Evolutionary conservation across 257 asterid genomes (phyloP).

Genomic region (Przewalskia tangutica): DNA sequence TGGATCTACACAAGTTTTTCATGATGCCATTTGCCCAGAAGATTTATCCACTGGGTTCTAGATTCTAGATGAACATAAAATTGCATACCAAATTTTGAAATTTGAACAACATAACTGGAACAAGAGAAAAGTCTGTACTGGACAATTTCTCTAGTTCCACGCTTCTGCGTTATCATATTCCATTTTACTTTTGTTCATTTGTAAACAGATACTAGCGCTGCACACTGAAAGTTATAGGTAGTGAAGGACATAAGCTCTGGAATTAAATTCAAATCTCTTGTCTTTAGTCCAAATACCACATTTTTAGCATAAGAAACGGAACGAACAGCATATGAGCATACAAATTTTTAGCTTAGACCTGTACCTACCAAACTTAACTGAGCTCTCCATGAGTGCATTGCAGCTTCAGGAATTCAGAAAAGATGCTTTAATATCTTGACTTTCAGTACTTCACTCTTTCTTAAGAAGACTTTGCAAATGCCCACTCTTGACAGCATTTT

Average conservation of each 20-base stretch:
- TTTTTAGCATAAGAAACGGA: not conserved
- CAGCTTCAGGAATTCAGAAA: not conserved
- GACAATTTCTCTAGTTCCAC: not conserved
- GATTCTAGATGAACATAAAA: not conserved
- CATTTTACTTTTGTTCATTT: not conserved
- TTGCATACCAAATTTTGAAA: not conserved
- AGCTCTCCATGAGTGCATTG: not conserved
- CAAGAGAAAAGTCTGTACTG: not conserved
- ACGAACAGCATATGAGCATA: not conserved
- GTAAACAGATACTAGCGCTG: not conserved
- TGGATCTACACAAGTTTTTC: not conserved
- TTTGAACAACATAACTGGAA: not conserved
- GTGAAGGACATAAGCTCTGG: not conserved
- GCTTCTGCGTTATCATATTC: not conserved
- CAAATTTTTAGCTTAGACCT: not conserved
- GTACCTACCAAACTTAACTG: not conserved
- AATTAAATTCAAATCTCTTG: not conserved
- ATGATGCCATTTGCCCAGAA: not conserved
- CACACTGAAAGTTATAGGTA: not conserved
- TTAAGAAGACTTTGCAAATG: conserved; percentile 25
- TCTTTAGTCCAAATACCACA: not conserved
- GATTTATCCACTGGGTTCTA: not conserved
- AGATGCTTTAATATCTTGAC: not conserved
- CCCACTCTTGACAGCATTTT: conserved; percentile 26
- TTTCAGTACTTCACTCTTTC: conserved; percentile 12